These are phyloP conservation scores for Cokeromyces recurvatus DNA, from an alignment of 371 early-diverging fungal genomes.

Conservation along the genomic window DNA sequence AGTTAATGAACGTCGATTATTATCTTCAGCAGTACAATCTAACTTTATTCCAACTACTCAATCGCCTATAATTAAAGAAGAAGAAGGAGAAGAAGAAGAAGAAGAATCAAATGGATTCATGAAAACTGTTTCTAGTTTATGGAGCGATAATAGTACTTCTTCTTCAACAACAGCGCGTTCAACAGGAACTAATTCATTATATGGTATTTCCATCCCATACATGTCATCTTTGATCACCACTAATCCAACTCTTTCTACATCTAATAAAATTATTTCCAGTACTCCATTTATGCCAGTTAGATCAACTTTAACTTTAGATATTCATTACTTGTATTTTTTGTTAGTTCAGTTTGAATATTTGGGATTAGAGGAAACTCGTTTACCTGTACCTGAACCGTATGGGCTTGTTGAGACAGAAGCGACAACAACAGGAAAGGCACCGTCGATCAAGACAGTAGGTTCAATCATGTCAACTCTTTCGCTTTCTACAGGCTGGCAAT, in stretches of 20 bases:
- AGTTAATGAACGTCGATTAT: slow-evolving; percentile 39
- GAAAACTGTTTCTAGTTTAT: slow-evolving; percentile 16
- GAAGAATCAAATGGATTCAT: too few species aligned
- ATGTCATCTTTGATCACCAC: slow-evolving; percentile 44
- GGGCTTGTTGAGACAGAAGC: slow-evolving; percentile 35
- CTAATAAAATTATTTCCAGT: slow-evolving; percentile 20
- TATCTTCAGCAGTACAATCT: slow-evolving; percentile 6
- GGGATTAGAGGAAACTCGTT: slow-evolving; percentile 50
- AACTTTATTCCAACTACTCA: slow-evolving; percentile 1
- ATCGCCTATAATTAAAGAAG: slow-evolving; percentile 5
- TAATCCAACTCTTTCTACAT: too few species aligned
- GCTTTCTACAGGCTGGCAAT: slow-evolving; percentile 58
- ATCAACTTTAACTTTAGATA: slow-evolving; percentile 50
- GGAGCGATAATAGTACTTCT: slow-evolving; percentile 6
- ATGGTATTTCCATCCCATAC: slow-evolving; percentile 31
- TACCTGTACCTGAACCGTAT: slow-evolving; percentile 26
- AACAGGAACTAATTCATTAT: slow-evolving; percentile 22
- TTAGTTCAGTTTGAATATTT: slow-evolving; percentile 56
- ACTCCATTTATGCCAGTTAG: slow-evolving; percentile 35
- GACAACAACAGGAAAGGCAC: slow-evolving; percentile 25
- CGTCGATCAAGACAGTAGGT: slow-evolving; percentile 56
- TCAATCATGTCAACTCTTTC: slow-evolving; percentile 56
- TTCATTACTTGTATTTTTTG: slow-evolving; percentile 56
- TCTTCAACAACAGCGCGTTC: slow-evolving; percentile 2
- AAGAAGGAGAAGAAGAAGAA: too few species aligned